These are phyloP conservation scores for Hanseniaspora clermontiae DNA, from an alignment of 805 yeast species.

Conservation along the genomic window DNA sequence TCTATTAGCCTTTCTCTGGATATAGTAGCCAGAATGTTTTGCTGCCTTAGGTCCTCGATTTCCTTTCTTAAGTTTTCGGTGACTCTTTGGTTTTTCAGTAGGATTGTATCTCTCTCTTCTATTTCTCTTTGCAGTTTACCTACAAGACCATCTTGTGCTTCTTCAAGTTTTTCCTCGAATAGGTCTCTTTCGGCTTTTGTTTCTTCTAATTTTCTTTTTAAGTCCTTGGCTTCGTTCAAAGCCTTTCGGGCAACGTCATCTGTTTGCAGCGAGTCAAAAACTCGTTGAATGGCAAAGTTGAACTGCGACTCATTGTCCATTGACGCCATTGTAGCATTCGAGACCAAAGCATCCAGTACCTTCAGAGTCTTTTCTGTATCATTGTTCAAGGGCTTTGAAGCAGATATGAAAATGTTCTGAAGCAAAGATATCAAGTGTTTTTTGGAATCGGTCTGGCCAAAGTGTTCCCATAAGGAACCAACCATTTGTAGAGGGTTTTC, in stretches of 20 bases:
- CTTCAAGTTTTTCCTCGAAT: slow-evolving; percentile 48
- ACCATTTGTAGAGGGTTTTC: slow-evolving; percentile 57
- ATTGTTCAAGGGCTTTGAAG: slow-evolving; percentile 20
- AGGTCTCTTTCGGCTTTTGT: slow-evolving; percentile 45
- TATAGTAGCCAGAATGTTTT: slow-evolving; percentile 44
- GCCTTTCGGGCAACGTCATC: slow-evolving; percentile 84
- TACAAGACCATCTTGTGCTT: slow-evolving; percentile 76
- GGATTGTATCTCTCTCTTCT: slow-evolving; percentile 53
- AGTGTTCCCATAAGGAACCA: slow-evolving; percentile 34
- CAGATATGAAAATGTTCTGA: slow-evolving; percentile 26
- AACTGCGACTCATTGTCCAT: slow-evolving; percentile 49
- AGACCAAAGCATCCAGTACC: slow-evolving; percentile 58
- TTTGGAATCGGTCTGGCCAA: slow-evolving; percentile 47
- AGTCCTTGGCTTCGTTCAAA: slow-evolving; percentile 43
- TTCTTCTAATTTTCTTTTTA: slow-evolving; percentile 39
- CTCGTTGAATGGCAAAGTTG: slow-evolving; percentile 67
- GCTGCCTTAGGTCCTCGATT: slow-evolving; percentile 54
- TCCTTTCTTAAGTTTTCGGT: slow-evolving; percentile 52
- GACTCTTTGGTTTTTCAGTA: slow-evolving; percentile 50
- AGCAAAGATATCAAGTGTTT: slow-evolving; percentile 36
- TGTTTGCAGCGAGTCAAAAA: slow-evolving; percentile 65
- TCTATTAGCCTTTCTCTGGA: slow-evolving; percentile 26
- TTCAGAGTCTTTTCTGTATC: slow-evolving; percentile 30
- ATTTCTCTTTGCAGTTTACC: slow-evolving; percentile 54
- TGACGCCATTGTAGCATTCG: slow-evolving; percentile 46